Evolutionary conservation across 768 basidiomycete genomes (phyloP).

Genomic region (Fistulinella prunicolor): DNA sequence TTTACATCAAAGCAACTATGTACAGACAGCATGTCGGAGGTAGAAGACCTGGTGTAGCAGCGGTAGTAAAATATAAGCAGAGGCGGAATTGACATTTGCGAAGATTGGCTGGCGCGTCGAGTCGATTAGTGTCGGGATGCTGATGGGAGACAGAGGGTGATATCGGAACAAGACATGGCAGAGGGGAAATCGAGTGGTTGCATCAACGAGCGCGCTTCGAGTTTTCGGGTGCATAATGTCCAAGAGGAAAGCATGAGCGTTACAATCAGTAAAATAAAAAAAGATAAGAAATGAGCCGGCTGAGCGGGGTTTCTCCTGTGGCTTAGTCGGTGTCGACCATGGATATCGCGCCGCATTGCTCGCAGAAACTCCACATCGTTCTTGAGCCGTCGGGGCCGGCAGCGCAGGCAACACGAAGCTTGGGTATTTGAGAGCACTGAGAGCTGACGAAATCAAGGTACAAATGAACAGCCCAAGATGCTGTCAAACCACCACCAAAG

Average conservation of each 20-base stretch:
- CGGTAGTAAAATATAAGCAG: conserved; percentile 17
- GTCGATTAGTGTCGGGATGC: conserved; percentile 18
- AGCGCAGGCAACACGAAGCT: conserved; percentile 76
- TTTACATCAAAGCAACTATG: conserved; percentile 32
- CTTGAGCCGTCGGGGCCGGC: conserved; percentile 61
- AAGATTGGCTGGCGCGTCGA: conserved; percentile 20
- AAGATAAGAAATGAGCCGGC: conserved; percentile 23
- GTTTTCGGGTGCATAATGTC: conserved; percentile 24
- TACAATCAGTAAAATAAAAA: conserved; percentile 32
- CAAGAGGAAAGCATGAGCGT: conserved; percentile 25
- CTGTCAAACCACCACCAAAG: conserved; percentile 12
- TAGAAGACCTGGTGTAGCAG: conserved; percentile 18
- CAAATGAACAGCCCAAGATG: conserved; percentile 9
- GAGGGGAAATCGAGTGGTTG: conserved; percentile 19
- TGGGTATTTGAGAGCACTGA: conserved; percentile 76
- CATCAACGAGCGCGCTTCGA: conserved; percentile 22
- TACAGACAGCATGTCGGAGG: conserved; percentile 29
- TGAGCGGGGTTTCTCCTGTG: neutral
- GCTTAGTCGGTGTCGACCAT: conserved; percentile 74
- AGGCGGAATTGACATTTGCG: conserved; percentile 18
- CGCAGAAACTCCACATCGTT: conserved; percentile 87
- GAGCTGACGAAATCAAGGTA: conserved; percentile 38
- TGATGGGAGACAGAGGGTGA: conserved; percentile 9
- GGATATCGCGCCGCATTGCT: conserved; percentile 85
- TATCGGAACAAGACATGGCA: conserved; percentile 9